These are phyloP conservation scores for Tetrahymena borealis DNA, from an alignment of 73 alveolate species.

Conservation along the genomic window DNA sequence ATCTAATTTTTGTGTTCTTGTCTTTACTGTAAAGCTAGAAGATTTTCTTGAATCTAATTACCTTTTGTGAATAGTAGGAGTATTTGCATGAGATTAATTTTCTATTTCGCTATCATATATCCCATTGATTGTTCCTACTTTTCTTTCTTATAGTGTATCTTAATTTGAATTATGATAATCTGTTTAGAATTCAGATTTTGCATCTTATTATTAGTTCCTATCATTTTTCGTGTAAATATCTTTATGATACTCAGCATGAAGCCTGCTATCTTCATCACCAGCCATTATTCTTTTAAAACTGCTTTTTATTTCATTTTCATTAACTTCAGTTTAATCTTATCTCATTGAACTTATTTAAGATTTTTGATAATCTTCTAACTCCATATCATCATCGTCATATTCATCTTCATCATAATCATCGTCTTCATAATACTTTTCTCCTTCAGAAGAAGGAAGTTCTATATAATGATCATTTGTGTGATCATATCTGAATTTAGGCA, in stretches of 20 bases:
- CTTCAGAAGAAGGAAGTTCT: not conserved
- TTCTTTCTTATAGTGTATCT: not conserved
- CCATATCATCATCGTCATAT: not conserved
- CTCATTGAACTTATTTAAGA: not conserved
- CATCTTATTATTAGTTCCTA: not conserved
- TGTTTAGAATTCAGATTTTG: not conserved
- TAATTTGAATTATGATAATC: not conserved
- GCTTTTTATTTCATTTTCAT: not conserved
- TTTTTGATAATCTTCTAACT: not conserved
- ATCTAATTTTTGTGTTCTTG: not conserved
- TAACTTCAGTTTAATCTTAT: not conserved
- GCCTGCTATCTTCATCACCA: not conserved
- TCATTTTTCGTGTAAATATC: not conserved
- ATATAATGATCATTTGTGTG: not conserved
- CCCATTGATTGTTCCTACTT: not conserved
- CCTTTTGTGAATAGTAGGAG: not conserved
- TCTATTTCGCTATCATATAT: not conserved
- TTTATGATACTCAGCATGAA: not conserved
- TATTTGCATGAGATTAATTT: not conserved
- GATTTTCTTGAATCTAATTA: not conserved
- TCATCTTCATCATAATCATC: not conserved
- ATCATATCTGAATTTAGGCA: not conserved
- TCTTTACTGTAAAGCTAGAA: not conserved
- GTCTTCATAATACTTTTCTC: not conserved
- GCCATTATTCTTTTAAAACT: not conserved